A percentile compares a stretch with the other conserved stretches of the same genome.
Evolutionary conservation across 768 basidiomycete species (phyloP).

Genomic region (Lactarius hatsudake): DNA sequence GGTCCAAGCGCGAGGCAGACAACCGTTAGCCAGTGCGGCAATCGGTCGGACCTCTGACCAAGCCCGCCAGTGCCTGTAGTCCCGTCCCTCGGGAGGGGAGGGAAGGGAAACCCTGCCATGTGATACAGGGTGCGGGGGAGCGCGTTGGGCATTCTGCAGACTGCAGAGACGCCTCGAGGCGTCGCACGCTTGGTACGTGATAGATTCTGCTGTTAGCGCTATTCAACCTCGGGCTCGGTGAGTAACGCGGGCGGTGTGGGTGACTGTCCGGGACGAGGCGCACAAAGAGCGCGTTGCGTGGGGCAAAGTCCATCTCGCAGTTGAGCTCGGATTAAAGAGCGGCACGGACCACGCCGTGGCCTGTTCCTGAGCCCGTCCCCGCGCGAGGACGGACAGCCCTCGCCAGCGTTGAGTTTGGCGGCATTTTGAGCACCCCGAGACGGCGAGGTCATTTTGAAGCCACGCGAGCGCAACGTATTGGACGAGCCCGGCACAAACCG

Average conservation of each 20-base stretch:
- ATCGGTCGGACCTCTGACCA: too few relatives aligned
- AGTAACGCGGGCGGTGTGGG: slow-evolving; percentile 69
- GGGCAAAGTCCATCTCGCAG: slow-evolving; percentile 79
- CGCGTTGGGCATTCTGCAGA: slow-evolving; percentile 31
- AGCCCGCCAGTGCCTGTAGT: too few relatives aligned
- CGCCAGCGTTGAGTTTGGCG: too few relatives aligned
- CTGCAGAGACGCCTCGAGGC: slow-evolving; percentile 70
- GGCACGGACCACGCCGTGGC: slow-evolving; percentile 62
- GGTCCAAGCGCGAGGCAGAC: too few relatives aligned
- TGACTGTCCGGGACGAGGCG: slow-evolving; percentile 71
- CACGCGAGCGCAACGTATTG: too few relatives aligned
- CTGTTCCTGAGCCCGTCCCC: slow-evolving; percentile 42
- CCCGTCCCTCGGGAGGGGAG: too few relatives aligned
- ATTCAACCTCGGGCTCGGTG: slow-evolving; percentile 28
- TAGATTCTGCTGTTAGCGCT: slow-evolving; percentile 40
- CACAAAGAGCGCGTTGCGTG: slow-evolving; percentile 77
- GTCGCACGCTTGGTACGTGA: slow-evolving; percentile 49
- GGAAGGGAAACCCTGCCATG: too few relatives aligned
- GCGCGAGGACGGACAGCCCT: slow-evolving; percentile 58
- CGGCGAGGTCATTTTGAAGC: too few relatives aligned
- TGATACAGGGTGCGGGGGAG: neutral
- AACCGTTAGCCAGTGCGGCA: too few relatives aligned
- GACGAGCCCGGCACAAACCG: too few relatives aligned
- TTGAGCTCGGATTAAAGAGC: slow-evolving; percentile 73
- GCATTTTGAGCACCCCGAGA: too few relatives aligned